phyloP scores from a whole-genome alignment of 345 rosid species.

The Aegle marmelos region DNA sequence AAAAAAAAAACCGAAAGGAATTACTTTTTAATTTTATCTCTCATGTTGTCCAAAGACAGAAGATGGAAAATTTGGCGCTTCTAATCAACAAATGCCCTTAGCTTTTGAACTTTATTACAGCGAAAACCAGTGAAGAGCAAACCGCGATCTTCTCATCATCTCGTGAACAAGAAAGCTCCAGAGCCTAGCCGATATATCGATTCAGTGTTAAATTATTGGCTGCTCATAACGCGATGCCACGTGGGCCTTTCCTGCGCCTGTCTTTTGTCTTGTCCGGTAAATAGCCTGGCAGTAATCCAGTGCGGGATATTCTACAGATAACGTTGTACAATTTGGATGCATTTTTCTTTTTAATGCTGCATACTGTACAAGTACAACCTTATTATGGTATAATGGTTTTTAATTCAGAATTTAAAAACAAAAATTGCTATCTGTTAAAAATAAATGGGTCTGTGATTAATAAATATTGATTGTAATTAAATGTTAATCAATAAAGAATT shows the following conservation, averaged over 20 bases:
- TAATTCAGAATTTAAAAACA: too few relatives aligned
- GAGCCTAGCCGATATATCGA: conserved; percentile 18
- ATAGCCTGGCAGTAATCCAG: background rate
- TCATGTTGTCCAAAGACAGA: conserved; percentile 13
- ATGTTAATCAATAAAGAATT: background rate
- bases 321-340: too few relatives aligned
- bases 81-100: conserved; percentile 17
- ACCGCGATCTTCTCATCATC: conserved; percentile 18
- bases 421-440: too few relatives aligned
- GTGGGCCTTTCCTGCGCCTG: conserved; percentile 20
- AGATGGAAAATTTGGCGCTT: conserved; percentile 38
- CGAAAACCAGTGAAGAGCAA: conserved; percentile 12
- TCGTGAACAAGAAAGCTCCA: conserved; percentile 1
- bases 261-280: background rate
- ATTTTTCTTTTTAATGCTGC: too few relatives aligned
- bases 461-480: background rate
- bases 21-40: background rate
- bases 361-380: too few relatives aligned
- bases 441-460: background rate
- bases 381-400: too few relatives aligned
- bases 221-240: conserved; percentile 13
- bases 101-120: conserved; percentile 13
- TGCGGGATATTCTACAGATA: background rate
- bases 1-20: background rate
- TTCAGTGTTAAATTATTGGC: background rate